Evolutionary conservation across 352 stramenopile genomes (phyloP), one percentile per base, ranked within the genome.

Genomic region (Pythium insidiosum): DNA sequence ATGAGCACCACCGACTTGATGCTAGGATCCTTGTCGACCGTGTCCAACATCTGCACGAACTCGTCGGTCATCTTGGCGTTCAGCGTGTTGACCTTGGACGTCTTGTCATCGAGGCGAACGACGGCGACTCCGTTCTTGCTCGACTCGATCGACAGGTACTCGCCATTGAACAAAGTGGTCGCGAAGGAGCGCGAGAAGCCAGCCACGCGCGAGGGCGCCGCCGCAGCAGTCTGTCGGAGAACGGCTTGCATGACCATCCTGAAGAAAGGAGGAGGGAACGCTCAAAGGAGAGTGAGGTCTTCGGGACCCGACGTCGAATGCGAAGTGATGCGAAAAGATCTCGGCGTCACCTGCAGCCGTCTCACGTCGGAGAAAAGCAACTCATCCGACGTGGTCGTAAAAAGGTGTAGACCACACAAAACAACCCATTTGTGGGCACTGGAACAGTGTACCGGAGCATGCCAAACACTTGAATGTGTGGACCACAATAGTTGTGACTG

Each of bases 1-100:
- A 97, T 95, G 67, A 99, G 96, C 52, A 99, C 95, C 26, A 97
- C 90, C 20, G 90, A 95, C 74, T 98, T 98, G 61, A 99, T 87
- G 46, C 74, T 76, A 13, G 66, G 49, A 61, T 97, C 91, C 55
- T 62, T 75, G 48, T 95, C 69, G 55, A 97, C 85, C 26, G 89
- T 88, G 28, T 88, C 74, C 29, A 94, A 90, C 58, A 97, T 75
- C 46, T 54, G 43, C 55, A 82, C 60, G 41, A 95, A 84, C 68
- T 97, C 92, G 16, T 78, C 66, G 44, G 80, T 89, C 50, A 98
- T 75, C 38, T 84, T 88, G 63, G 92, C 86, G 54, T 73, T 95
- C 47, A 98, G 83, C 16, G 90, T 96, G 67, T 98, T 98, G 40
- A 97, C 86, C 43, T 88, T 93, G 54, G 93, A 78, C 13, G 66